Conservation (phyloP, 805 yeast species). For the Sungouiozyma intestinalis region DNA sequence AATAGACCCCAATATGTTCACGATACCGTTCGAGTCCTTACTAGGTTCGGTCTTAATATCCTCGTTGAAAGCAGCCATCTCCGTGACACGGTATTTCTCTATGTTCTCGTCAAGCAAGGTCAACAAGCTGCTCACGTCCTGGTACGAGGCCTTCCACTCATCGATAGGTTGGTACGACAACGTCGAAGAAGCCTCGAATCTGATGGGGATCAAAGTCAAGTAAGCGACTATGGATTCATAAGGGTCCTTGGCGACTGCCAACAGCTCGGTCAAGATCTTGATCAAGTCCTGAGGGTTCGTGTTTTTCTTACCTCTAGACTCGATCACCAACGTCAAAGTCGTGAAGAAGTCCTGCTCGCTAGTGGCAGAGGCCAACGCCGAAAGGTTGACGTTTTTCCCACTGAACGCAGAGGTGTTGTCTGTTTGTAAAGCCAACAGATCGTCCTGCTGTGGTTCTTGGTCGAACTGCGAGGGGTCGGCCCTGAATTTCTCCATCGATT, state of each 20-base stretch:
- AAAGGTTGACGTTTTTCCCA: conserved; percentile 20
- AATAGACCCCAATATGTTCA: conserved; percentile 72
- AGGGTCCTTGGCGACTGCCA: conserved; percentile 40
- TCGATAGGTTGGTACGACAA: conserved; percentile 64
- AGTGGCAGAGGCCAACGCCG: conserved; percentile 26
- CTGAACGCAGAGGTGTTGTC: conserved; percentile 9
- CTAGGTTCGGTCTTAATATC: conserved; percentile 70
- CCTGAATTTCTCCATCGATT: conserved; percentile 48
- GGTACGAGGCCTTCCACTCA: conserved; percentile 66
- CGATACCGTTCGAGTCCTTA: conserved; percentile 51
- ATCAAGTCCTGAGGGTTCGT: conserved; percentile 78
- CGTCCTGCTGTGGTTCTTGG: conserved; percentile 30
- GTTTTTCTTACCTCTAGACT: conserved; percentile 92
- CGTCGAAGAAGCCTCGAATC: conserved; percentile 70
- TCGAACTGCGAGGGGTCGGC: conserved; percentile 69
- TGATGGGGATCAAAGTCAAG: conserved; percentile 72
- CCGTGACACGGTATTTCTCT: conserved; percentile 56
- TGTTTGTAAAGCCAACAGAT: neutral
- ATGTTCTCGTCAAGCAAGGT: conserved; percentile 55
- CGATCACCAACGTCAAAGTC: conserved; percentile 63
- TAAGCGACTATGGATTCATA: conserved; percentile 73
- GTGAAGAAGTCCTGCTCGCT: conserved; percentile 49
- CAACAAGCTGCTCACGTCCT: conserved; percentile 54
- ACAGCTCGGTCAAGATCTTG: conserved; percentile 51
- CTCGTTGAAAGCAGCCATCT: conserved; percentile 58